These are phyloP conservation scores for Sugiyamaella chiloensis DNA, from an alignment of 805 yeast genomes.

Conservation along the genomic window DNA sequence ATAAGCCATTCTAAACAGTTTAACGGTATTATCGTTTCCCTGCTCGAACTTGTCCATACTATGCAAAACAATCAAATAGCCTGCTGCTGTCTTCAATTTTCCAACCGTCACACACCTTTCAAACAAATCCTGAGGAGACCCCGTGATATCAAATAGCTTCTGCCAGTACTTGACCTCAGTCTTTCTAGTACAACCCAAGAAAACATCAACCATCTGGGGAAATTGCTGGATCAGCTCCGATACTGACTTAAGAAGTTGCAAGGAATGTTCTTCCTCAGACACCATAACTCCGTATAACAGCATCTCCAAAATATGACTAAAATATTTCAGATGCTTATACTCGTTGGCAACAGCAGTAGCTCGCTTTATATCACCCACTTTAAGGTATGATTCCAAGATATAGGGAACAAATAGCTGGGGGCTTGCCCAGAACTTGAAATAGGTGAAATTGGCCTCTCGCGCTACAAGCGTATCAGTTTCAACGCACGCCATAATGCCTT, in stretches of 20 bases:
- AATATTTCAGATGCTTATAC: conserved; percentile 36
- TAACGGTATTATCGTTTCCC: conserved; percentile 28
- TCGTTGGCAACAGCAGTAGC: conserved; percentile 30
- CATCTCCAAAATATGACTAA: conserved; percentile 41
- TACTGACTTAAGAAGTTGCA: conserved; percentile 22
- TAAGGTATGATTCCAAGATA: conserved; percentile 31
- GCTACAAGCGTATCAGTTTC: conserved; percentile 43
- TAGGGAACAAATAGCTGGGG: conserved; percentile 35
- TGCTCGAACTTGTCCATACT: conserved; percentile 28
- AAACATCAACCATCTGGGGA: conserved; percentile 36
- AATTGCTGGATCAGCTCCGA: conserved; percentile 33
- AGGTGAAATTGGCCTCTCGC: conserved; percentile 32
- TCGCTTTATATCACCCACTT: conserved; percentile 16
- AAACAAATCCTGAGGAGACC: conserved; percentile 36
- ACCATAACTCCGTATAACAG: conserved; percentile 37
- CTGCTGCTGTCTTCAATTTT: conserved; percentile 40
- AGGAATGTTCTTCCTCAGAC: conserved; percentile 20
- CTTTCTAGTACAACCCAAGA: conserved; percentile 52
- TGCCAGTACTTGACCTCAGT: conserved; percentile 56
- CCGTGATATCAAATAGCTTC: conserved; percentile 36
- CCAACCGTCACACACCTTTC: conserved; percentile 33
- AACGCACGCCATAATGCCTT: conserved; percentile 49
- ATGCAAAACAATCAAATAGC: conserved; percentile 40
- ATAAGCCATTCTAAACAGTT: conserved; percentile 35
- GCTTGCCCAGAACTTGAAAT: conserved; percentile 31